Evolutionary conservation across 306 rosid species (phyloP), one percentile per base, ranked within the genome.

Genomic region (Prunus mira): DNA sequence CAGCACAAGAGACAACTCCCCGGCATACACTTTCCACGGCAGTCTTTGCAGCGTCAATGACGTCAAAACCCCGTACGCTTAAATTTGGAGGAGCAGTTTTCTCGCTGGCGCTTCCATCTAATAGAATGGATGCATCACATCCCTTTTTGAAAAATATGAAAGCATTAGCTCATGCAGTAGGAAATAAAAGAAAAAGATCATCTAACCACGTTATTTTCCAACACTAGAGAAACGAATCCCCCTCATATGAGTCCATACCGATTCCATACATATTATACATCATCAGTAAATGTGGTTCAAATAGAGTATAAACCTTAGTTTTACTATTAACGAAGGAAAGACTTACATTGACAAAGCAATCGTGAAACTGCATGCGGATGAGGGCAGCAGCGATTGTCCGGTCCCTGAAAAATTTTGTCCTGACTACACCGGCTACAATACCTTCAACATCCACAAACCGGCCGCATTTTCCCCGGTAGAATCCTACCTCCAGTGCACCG

Each of bases 111-210:
- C 18, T 54, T n/a, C 87, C 89, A 15, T 86, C 78, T 0, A 82
- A 43, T 61, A 86, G 78, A 75, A 86, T 32, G 10, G 85, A 86
- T 6, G 89, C 89, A 45, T 86, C 89, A 51, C 89, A 86, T 65
- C 87, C 89, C 89, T 86, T 22, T 32, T 4, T 12, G 19, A 57
- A 6, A 70, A 64, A 30, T 18, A 15, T 13, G 7, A 52, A 9
- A 25, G 32, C n/a, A 71, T 47, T 68, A 68, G 73, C 20, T 47
- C 52, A 19, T 43, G 43, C 43, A 7, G 43, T 38, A 38, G 43
- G 43, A 7, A 38, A 38, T 38, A 38, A 38, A 38, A 38, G 43
- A 38, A 38, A 38, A 38, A 38, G 9, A 38, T 38, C 43, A 38
- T 38, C 43, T 6, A 2, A 34, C 8, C 41, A 34, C 41, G 8